Base-by-base conservation (phyloP, 805 yeast species). In the Wickerhamomyces strasburgensis region DNA sequence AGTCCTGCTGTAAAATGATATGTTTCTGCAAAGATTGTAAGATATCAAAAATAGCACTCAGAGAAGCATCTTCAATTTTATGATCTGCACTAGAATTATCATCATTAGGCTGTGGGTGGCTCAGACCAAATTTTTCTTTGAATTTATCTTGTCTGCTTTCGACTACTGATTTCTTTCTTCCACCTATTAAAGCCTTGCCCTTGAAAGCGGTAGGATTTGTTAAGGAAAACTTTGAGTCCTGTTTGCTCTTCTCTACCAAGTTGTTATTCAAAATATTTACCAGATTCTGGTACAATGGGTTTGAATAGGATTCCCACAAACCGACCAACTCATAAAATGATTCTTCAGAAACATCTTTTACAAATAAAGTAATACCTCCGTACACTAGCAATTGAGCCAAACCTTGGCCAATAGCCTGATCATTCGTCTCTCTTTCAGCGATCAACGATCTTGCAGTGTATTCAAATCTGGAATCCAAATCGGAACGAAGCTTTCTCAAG, bases 331-430 rank as follows among this genome's bases (percentile, higher is more conserved):
- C 58, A 27, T 56, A 41, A 54, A 71, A 84, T 5, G 72, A 69
- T 3, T 57, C 58, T 0, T 61, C 57, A 3, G 83, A 74, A 4
- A 75, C 62, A 34, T 75, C 76, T 44, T 79, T 83, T 16, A 81
- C 68, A 50, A 81, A 81, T 2, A 78, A 60, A 2, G 73, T 57
- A 18, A 77, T 49, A 0, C 80, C 77, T 11, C 74, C 58, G 33
- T 68, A 68, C 1, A 70, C 64, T 37, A 75, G 33, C 19, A 74
- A 39, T n/a, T 60, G 56, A 0, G 71, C 52, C 23, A 73, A 48
- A 11, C 43, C 21, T 6, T 30, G 30, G 18, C 37, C 16, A 10
- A 34, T 27, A 17, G 34, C 37, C 15, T 38, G 41, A 3, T 21
- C 28, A 19, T 52, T 51, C 13, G 54, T 57, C 29, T 55, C 56